Percentiles rank a stretch among this genome's conserved stretches.
Evolutionary conservation across 2,329 filamentous ascomycete species (phyloP).

Genomic region (Podosphaera aphanis): DNA sequence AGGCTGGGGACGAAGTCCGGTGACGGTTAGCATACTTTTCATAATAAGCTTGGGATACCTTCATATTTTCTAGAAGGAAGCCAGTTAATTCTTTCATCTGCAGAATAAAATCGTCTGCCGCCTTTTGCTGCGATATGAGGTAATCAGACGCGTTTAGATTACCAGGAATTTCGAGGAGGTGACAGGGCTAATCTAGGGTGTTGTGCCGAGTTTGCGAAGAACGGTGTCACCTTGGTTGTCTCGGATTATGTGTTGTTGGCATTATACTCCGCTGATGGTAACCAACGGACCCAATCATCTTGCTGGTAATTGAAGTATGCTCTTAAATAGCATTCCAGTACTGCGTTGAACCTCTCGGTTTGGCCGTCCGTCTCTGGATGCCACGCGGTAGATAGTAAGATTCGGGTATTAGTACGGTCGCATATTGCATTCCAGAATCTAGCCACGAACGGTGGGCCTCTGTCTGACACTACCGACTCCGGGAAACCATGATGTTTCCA

Average conservation of each 20-base stretch:
- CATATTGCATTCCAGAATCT: not conserved
- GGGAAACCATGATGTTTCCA: not conserved
- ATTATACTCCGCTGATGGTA: not conserved
- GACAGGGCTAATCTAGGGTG: not conserved
- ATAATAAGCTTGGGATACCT: not conserved
- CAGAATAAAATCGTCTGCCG: not conserved
- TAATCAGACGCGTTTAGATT: not conserved
- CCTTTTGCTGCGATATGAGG: not conserved
- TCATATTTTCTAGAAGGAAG: slow-evolving; percentile 1
- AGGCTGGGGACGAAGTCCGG: not conserved
- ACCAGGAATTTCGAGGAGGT: not conserved
- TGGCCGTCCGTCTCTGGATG: not conserved
- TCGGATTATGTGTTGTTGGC: not conserved
- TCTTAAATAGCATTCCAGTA: not conserved
- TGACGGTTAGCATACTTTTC: slow-evolving; percentile 1
- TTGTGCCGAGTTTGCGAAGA: not conserved
- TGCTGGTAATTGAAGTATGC: not conserved
- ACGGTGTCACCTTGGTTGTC: not conserved
- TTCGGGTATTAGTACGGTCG: not conserved
- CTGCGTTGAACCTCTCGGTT: not conserved
- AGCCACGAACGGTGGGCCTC: not conserved
- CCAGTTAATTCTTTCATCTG: not conserved
- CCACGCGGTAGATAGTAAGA: not conserved
- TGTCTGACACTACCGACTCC: not conserved
- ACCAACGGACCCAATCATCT: not conserved